phyloP scores from a whole-genome alignment of 768 basidiomycete genomes.

The Pleurotus tuber-regium region DNA sequence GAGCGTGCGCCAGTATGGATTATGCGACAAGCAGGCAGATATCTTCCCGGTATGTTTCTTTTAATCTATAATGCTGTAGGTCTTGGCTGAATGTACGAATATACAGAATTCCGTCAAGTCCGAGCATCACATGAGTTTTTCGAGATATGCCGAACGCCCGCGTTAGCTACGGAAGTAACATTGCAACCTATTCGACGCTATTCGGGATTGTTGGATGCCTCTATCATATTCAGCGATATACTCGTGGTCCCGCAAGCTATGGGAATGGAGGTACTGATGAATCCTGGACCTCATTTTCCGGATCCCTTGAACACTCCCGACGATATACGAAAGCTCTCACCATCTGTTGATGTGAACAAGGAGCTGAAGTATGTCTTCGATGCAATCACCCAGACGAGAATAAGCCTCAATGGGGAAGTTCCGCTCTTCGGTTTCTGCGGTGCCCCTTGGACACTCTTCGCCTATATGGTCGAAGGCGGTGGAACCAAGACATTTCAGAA shows the following conservation, averaged over 20 bases:
- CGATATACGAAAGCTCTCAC: slow-evolving; percentile 61
- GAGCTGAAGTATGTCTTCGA: slow-evolving; percentile 91
- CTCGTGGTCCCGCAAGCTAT: slow-evolving; percentile 97
- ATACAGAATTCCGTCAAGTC: slow-evolving; percentile 85
- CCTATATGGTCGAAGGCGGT: slow-evolving; percentile 98
- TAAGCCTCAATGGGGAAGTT: slow-evolving; percentile 79
- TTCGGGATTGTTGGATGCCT: slow-evolving; percentile 83
- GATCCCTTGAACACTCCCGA: slow-evolving; percentile 76
- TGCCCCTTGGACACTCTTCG: slow-evolving; percentile 97
- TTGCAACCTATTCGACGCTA: slow-evolving; percentile 92
- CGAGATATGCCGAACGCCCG: slow-evolving; percentile 91
- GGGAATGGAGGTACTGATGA: slow-evolving; percentile 96
- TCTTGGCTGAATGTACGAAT: no score
- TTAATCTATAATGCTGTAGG: no score
- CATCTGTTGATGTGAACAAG: slow-evolving; percentile 72
- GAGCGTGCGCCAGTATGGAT: slow-evolving; percentile 98
- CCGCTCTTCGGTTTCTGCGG: slow-evolving; percentile 97
- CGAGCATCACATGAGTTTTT: slow-evolving; percentile 91
- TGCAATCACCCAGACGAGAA: slow-evolving; percentile 84
- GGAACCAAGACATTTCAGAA: slow-evolving; percentile 89
- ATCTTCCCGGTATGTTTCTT: slow-evolving; percentile 83
- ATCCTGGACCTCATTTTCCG: slow-evolving; percentile 87
- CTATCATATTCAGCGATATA: slow-evolving; percentile 98
- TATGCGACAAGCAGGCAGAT: slow-evolving; percentile 96
- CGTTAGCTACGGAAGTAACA: slow-evolving; percentile 84